These are phyloP conservation scores for Coprinopsis cinerea DNA, from an alignment of 768 basidiomycete species.

Conservation along the genomic window DNA sequence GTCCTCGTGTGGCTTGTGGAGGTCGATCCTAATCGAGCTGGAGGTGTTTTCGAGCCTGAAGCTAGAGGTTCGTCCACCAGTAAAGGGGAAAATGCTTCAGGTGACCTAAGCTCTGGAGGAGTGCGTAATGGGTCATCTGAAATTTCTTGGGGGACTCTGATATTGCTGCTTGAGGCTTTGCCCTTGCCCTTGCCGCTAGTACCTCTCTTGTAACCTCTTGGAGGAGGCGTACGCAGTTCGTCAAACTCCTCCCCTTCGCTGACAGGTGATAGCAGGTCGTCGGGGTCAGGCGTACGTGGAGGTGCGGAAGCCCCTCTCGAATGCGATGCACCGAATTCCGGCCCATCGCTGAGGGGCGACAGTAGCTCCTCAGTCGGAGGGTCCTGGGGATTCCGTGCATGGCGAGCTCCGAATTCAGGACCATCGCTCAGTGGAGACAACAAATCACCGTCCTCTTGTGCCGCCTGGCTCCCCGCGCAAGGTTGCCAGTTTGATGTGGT, in stretches of 20 bases:
- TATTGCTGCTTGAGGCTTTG: too few species aligned
- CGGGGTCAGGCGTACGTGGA: too few species aligned
- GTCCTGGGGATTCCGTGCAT: not conserved
- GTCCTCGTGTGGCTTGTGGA: not conserved
- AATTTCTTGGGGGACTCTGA: too few species aligned
- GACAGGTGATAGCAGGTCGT: not conserved
- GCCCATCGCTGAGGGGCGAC: not conserved
- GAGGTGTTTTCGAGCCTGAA: not conserved
- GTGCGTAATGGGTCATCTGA: conserved; percentile 8
- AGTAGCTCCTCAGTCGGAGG: not conserved
- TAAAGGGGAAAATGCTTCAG: conserved; percentile 16
- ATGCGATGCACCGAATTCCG: not conserved
- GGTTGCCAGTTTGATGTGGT: conserved; percentile 5
- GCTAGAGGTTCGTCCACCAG: conserved; percentile 9
- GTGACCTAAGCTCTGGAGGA: not conserved
- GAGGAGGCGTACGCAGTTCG: conserved; percentile 11
- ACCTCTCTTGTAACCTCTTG: too few species aligned
- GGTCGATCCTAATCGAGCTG: too few species aligned
- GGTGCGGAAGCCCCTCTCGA: not conserved
- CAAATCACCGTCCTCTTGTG: too few species aligned
- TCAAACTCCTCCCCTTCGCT: conserved; percentile 15
- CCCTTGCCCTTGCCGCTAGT: too few species aligned
- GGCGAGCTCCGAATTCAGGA: not conserved
- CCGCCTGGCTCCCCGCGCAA: too few species aligned
- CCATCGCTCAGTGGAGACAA: not conserved